Evolutionary conservation across 139 green algal species (phyloP).

Genomic region (Pleodorina starrii): DNA sequence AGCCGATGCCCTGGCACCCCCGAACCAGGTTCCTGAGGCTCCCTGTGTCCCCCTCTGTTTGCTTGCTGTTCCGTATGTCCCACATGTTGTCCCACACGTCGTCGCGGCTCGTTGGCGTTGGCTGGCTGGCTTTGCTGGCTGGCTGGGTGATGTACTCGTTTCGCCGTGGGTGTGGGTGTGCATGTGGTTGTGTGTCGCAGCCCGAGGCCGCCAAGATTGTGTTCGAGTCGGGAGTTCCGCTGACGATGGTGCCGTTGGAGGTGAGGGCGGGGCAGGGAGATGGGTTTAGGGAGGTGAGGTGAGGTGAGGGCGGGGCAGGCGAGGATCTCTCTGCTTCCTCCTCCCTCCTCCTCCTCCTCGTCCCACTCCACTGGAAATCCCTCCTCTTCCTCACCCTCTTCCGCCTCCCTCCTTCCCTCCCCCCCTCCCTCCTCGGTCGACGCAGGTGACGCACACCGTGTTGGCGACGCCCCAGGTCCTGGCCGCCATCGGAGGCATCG

Average conservation of each 20-base stretch:
- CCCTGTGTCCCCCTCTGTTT: no score
- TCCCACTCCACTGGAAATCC: neutral
- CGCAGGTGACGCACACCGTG: slow-evolving; percentile 91
- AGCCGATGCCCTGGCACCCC: no score
- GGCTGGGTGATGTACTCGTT: no score
- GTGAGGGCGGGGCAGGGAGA: slow-evolving; percentile 48
- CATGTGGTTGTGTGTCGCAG: no score
- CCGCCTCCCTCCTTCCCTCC: neutral
- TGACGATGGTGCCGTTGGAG: slow-evolving; percentile 97
- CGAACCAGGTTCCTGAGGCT: no score
- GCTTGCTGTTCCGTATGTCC: no score
- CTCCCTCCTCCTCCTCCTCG: neutral
- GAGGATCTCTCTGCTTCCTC: neutral
- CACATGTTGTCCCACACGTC: no score
- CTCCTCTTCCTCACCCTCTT: neutral
- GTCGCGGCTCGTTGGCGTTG: no score
- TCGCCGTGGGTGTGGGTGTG: no score
- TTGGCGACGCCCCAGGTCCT: slow-evolving; percentile 85
- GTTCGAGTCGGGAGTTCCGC: slow-evolving; percentile 78
- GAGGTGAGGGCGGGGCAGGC: neutral
- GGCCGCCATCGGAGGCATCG: slow-evolving; percentile 2
- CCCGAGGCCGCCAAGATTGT: slow-evolving; percentile 92
- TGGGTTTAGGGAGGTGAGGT: neutral
- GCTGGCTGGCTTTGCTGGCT: no score
- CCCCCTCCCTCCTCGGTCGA: neutral